Evolutionary conservation across 2,329 filamentous ascomycete species (phyloP).

Genomic region (Ophioceras dolichostomum): DNA sequence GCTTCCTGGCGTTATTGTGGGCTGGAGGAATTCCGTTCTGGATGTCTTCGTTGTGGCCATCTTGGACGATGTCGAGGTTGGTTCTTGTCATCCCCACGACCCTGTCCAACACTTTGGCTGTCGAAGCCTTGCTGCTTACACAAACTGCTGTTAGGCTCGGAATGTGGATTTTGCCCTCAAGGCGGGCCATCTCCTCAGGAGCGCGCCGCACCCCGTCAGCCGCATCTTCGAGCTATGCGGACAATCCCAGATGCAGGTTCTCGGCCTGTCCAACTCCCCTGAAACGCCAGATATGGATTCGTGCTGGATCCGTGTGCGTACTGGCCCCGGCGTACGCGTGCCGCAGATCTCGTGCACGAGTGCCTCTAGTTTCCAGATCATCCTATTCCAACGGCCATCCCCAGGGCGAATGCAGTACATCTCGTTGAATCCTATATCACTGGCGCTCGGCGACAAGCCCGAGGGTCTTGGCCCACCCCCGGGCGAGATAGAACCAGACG

Average conservation of each 20-base stretch:
- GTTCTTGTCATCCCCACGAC: too few relatives aligned
- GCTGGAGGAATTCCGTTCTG: conserved; percentile 85
- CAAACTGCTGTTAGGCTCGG: conserved; percentile 55
- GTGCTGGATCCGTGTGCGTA: conserved; percentile 54
- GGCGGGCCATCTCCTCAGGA: conserved; percentile 70
- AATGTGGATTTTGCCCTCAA: conserved; percentile 83
- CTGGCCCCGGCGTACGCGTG: conserved; percentile 34
- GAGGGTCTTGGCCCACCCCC: conserved; percentile 12
- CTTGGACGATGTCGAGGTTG: conserved; percentile 79
- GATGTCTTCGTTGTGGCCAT: conserved; percentile 87
- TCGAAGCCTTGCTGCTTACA: too few relatives aligned
- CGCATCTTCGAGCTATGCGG: conserved; percentile 80
- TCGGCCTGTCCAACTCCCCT: conserved; percentile 67
- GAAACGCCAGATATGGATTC: conserved; percentile 45
- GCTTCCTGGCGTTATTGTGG: conserved; percentile 75
- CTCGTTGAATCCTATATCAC: conserved; percentile 75
- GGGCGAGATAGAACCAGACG: conserved; percentile 54
- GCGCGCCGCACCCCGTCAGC: conserved; percentile 65
- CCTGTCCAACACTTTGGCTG: too few relatives aligned
- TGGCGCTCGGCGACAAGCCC: conserved; percentile 68
- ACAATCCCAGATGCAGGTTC: conserved; percentile 67
- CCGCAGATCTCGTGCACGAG: conserved; percentile 64
- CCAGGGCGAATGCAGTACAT: conserved; percentile 93
- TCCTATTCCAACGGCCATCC: conserved; percentile 77
- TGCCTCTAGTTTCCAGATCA: conserved; percentile 68